These are phyloP conservation scores for Pythium volutum DNA, from an alignment of 352 stramenopile species.

Conservation along the genomic window DNA sequence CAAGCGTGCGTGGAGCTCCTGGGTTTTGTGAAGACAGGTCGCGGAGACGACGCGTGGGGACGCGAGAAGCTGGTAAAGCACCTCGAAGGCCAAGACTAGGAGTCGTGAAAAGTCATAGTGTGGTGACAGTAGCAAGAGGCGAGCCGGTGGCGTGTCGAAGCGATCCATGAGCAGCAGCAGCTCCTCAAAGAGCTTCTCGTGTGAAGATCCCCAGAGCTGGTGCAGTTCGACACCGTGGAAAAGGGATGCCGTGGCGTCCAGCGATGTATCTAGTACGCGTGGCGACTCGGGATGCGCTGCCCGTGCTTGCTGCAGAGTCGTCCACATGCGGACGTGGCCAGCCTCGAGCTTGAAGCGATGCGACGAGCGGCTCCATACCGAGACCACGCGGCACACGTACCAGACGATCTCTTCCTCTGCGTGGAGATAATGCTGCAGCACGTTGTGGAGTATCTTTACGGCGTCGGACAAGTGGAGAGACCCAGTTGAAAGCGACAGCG, in stretches of 20 bases:
- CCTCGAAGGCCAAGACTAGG: constrained; percentile 12
- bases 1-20: neutral
- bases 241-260: constrained; percentile 29
- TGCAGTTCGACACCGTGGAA: constrained; percentile 36
- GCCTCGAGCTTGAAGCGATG: constrained; percentile 43
- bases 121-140: neutral
- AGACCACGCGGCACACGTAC: constrained; percentile 29
- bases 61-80: neutral
- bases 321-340: constrained; percentile 32
- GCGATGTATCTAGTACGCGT: constrained; percentile 34
- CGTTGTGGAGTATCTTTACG: constrained; percentile 15
- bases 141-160: constrained; percentile 1
- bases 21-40: neutral
- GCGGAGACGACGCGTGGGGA: neutral
- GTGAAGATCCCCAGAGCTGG: constrained; percentile 2
- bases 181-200: constrained; percentile 18
- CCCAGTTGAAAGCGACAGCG: neutral
- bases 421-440: constrained; percentile 26
- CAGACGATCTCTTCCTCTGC: constrained; percentile 41
- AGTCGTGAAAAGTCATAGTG: constrained; percentile 11
- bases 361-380: constrained; percentile 18
- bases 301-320: constrained; percentile 29
- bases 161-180: constrained; percentile 24
- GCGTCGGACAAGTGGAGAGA: neutral
- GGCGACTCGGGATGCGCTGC: constrained; percentile 28